Evolutionary conservation across 75 land plant genomes (phyloP), one percentile per base, ranked within the genome.

Genomic region (Selaginella moellendorffii): DNA sequence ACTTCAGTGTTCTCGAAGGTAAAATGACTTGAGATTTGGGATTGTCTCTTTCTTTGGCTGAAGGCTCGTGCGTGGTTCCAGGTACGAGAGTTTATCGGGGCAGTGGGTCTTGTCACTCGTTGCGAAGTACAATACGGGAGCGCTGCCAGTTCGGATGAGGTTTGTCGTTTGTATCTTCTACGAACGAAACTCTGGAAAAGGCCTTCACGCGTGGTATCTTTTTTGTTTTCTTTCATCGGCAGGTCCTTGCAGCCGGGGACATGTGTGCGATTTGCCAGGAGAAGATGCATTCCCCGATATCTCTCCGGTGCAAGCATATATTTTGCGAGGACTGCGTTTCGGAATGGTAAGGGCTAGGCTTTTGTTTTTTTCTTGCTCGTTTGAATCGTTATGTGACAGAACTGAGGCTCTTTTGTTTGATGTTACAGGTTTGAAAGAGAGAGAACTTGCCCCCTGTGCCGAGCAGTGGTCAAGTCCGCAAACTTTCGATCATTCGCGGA

Each of bases 311-410:
- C 64, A 95, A 95, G 72, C 99, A 95, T 72, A 82, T 95, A 10
- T 95, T 95, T 65, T 95, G 99, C 60, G 99, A 95, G 75, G 99
- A 89, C 60, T 95, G 99, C 68, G 96, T 95, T 5, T 95, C 99
- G 30, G 99, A 95, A 68, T 95, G 99, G 99, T 95, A 54, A 65
- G 76, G 56, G 21, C 28, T 24, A 46, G 10, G 10, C 10, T 46
- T 46, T 46, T 10, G 10, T 46, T 46, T n/a, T n/a, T n/a, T n/a
- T n/a, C n/a, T n/a, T n/a, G n/a, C n/a, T n/a, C n/a, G n/a, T n/a
- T n/a, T n/a, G n/a, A n/a, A n/a, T n/a, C n/a, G n/a, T n/a, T n/a
- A n/a, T n/a, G n/a, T n/a, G n/a, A n/a, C n/a, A n/a, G n/a, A n/a
- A n/a, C n/a, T n/a, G n/a, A n/a, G n/a, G n/a, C 24, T 56, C 5